A percentile compares a stretch with the other conserved stretches of the same genome.
Conservation (phyloP, 768 basidiomycete genomes). For the Serendipita vermifera region DNA sequence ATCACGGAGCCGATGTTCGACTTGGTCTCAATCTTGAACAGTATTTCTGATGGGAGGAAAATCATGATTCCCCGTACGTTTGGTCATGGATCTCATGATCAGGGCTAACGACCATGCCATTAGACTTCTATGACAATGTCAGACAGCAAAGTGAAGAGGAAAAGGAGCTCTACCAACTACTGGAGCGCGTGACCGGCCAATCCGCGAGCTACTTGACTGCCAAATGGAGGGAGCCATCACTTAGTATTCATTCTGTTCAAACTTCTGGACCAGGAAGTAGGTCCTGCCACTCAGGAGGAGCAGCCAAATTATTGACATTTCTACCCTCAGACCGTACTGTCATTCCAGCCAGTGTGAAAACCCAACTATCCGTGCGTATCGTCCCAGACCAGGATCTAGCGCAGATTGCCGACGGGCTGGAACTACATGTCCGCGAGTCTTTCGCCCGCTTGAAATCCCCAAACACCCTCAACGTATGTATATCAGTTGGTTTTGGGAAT, state of each 20-base stretch:
- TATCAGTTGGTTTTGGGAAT: not conserved
- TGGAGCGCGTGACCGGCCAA: slow-evolving; percentile 55
- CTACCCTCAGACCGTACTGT: slow-evolving; percentile 62
- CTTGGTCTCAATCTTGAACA: slow-evolving; percentile 39
- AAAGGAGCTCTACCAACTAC: slow-evolving; percentile 47
- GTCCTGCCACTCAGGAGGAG: slow-evolving; percentile 17
- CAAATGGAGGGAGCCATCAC: slow-evolving; percentile 81
- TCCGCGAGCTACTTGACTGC: slow-evolving; percentile 57
- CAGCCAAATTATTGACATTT: not conserved
- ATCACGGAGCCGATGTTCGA: slow-evolving; percentile 85
- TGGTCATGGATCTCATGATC: not conserved
- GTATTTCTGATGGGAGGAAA: slow-evolving; percentile 37
- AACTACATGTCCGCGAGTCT: slow-evolving; percentile 40
- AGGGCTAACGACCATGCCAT: not conserved
- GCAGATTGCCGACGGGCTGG: slow-evolving; percentile 47
- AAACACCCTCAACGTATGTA: slow-evolving; percentile 57
- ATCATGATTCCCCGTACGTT: slow-evolving; percentile 66
- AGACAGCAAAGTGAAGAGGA: slow-evolving; percentile 57
- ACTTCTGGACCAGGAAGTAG: slow-evolving; percentile 71
- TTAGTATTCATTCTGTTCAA: slow-evolving; percentile 76
- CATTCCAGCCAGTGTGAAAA: slow-evolving; percentile 73
- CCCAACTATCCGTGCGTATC: slow-evolving; percentile 79
- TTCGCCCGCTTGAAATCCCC: slow-evolving; percentile 53
- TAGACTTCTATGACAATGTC: slow-evolving; percentile 45
- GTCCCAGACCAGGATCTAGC: slow-evolving; percentile 87